phyloP scores from a whole-genome alignment of 2,329 filamentous ascomycete species.

The Podosphaera aphanis region DNA sequence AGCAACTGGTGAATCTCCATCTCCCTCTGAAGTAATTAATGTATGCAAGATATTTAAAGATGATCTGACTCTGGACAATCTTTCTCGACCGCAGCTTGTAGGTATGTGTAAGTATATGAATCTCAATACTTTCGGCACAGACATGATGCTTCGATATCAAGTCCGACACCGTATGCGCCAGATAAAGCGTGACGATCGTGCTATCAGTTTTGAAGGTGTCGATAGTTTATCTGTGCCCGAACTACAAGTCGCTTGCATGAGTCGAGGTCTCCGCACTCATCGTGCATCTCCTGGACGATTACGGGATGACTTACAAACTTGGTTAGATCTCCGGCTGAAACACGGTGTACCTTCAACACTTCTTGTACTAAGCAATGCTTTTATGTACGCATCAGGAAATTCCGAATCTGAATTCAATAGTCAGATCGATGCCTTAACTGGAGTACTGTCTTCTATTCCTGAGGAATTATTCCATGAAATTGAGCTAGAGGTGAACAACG shows the following conservation, averaged over 20 bases:
- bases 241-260: conserved; percentile 75
- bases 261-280: conserved; percentile 77
- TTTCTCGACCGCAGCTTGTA: conserved; percentile 83
- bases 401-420: conserved; percentile 53
- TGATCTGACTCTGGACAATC: conserved; percentile 86
- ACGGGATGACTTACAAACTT: conserved; percentile 73
- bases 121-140: conserved; percentile 86
- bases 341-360: conserved; percentile 92
- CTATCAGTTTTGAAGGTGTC: conserved; percentile 82
- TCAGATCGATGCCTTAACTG: conserved; percentile 80
- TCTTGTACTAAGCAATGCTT: conserved; percentile 86
- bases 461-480: conserved; percentile 99
- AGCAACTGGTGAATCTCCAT: conserved; percentile 73
- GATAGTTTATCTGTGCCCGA: conserved; percentile 83
- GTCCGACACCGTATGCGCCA: conserved; percentile 95
- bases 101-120: conserved; percentile 98
- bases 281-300: conserved; percentile 74
- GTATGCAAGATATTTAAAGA: conserved; percentile 99
- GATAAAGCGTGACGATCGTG: conserved; percentile 92
- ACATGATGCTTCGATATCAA: conserved; percentile 93
- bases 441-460: conserved; percentile 80
- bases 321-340: conserved; percentile 81
- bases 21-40: conserved; percentile 79
- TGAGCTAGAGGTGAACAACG: conserved; percentile 89
- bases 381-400: conserved; percentile 78